phyloP scores from a whole-genome alignment of 2,329 filamentous ascomycete species.

The Pyricularia sp. region DNA sequence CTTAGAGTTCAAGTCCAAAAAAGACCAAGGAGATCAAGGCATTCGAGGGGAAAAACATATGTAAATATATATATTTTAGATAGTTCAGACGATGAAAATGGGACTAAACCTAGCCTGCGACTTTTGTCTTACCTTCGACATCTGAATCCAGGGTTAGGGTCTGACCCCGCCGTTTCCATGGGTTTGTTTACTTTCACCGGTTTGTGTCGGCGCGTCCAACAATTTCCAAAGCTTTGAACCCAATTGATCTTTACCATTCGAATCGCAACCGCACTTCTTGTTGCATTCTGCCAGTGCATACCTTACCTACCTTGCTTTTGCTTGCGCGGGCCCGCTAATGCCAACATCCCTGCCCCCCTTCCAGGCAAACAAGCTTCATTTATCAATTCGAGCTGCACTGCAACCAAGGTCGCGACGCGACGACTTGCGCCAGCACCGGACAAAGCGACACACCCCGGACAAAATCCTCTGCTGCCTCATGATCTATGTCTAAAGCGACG shows the following conservation, averaged over 20 bases:
- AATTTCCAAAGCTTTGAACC: not conserved
- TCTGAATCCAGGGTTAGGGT: not conserved
- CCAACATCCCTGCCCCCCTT: not conserved
- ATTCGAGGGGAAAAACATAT: too few relatives aligned
- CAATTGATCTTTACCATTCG: not conserved
- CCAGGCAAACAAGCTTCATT: not conserved
- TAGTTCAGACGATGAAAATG: too few relatives aligned
- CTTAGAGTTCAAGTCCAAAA: too few relatives aligned
- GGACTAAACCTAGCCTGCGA: too few relatives aligned
- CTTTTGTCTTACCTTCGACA: too few relatives aligned
- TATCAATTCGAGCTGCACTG: not conserved
- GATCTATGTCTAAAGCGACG: conserved; percentile 1
- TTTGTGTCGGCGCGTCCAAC: not conserved
- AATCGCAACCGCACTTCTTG: not conserved
- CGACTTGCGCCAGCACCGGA: not conserved
- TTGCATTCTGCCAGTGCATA: not conserved
- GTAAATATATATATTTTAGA: too few relatives aligned
- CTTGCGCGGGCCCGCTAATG: not conserved
- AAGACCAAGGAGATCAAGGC: too few relatives aligned
- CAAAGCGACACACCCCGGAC: not conserved
- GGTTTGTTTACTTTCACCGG: not conserved
- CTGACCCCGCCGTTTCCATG: not conserved
- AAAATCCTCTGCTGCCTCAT: not conserved
- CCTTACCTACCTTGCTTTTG: not conserved
- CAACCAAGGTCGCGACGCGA: not conserved